Base-by-base conservation (phyloP, 768 basidiomycete species). In the Boletus sensibilis region DNA sequence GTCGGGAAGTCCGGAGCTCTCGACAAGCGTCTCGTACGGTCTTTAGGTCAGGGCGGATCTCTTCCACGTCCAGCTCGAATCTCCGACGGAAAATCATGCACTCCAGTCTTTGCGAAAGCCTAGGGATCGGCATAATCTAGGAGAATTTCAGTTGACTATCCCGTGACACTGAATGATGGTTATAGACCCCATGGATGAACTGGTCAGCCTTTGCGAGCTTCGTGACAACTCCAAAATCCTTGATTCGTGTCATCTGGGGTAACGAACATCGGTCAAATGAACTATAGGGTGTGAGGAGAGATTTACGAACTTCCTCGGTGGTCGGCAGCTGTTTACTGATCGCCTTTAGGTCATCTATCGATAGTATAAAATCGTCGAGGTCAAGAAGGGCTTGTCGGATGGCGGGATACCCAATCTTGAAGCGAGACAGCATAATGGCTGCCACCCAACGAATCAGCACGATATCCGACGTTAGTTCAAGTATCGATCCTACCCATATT, bases 51-150 rank as follows among this genome's bases (percentile, higher is more conserved):
- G 92, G 91, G 21, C 87, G 81, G 37, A 90, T 79, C 74, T 98
- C 94, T 56, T 85, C 90, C 34, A 94, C 78, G 40, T 92, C 91
- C 42, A 93, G 67, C 47, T 94, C 90, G 14, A 96, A 78, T 60
- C 84, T 85, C n/a, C 84, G 80, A 12, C 92, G 83, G 69, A 89
- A 95, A 13, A 93, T 66, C 88, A 96, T 94, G 65, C 86, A 89
- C 5, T 88, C 84, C 25, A 94, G 67, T 6, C 94, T 82, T 58
- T 87, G 80, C 3, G 81, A 66, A 11, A 96, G 79, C 23, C 91
- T 79, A 2, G 93, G 91, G 35, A 96, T 86, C 1, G 74, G 73
- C 77, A 87, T 87, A 52, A 95, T 88, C 90, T 94, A 43, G 12
- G 21, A 40, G 5, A n/a, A 27, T 18, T 37, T 62, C 23, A 69